Conservation (phyloP, 225 moss, liverwort and hornwort genomes). For the Sphagnum contortum region DNA sequence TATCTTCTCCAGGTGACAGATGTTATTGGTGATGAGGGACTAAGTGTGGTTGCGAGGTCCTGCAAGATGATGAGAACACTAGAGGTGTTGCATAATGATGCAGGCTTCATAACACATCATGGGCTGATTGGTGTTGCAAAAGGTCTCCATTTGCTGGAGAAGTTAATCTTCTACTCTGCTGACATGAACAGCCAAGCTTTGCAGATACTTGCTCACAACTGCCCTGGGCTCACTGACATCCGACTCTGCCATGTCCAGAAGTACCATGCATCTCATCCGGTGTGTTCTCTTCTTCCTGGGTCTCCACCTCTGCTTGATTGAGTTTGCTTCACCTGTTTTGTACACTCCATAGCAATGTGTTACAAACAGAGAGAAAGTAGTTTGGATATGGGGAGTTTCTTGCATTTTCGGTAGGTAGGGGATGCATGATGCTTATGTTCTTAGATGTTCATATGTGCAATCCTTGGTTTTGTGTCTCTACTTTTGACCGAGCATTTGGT, state of each 20-base stretch:
- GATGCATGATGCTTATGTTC: too few relatives aligned
- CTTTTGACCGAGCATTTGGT: neutral
- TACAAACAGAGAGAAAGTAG: too few relatives aligned
- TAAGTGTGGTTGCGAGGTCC: slow-evolving; percentile 27
- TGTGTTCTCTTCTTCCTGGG: slow-evolving; percentile 5
- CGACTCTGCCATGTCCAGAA: slow-evolving; percentile 59
- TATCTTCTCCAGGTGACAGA: slow-evolving; percentile 35
- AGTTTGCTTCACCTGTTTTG: neutral
- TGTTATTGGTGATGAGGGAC: slow-evolving; percentile 43
- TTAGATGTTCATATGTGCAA: too few relatives aligned
- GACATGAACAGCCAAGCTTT: slow-evolving; percentile 54
- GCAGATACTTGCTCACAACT: slow-evolving; percentile 39
- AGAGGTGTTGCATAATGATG: slow-evolving; percentile 42
- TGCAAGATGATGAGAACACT: slow-evolving; percentile 32
- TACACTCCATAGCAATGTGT: too few relatives aligned
- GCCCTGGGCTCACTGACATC: slow-evolving; percentile 32
- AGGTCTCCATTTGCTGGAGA: slow-evolving; percentile 42
- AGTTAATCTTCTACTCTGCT: slow-evolving; percentile 46
- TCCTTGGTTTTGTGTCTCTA: neutral
- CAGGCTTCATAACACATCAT: slow-evolving; percentile 45
- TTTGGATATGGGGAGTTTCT: too few relatives aligned
- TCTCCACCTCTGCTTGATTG: neutral
- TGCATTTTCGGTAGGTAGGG: too few relatives aligned
- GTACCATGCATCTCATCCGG: slow-evolving; percentile 41
- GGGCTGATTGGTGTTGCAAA: slow-evolving; percentile 39